Evolutionary conservation across 768 basidiomycete species (phyloP).

Genomic region (Leucosporidium scottii): DNA sequence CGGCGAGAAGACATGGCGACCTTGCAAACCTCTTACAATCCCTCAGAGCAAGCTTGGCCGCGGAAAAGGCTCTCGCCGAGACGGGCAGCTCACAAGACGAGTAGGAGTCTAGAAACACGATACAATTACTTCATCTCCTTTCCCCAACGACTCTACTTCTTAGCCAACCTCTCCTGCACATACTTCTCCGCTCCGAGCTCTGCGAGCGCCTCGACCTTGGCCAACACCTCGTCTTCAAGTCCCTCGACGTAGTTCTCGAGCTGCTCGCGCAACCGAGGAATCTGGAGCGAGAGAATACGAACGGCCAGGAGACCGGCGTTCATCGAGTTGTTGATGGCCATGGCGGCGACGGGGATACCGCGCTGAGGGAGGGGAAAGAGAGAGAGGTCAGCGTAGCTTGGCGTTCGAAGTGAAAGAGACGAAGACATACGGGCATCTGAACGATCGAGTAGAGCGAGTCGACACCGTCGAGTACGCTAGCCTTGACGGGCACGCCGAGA

Average conservation of each 20-base stretch:
- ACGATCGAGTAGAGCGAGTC: slow-evolving; percentile 97
- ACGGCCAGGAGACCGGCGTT: slow-evolving; percentile 90
- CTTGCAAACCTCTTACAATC: too few species aligned
- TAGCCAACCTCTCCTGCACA: slow-evolving; percentile 12
- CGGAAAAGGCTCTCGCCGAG: too few species aligned
- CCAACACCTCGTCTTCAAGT: slow-evolving; percentile 67
- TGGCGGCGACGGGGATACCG: slow-evolving; percentile 93
- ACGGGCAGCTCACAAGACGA: too few species aligned
- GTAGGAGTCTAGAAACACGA: too few species aligned
- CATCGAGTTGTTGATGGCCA: slow-evolving; percentile 89
- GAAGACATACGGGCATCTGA: slow-evolving; percentile 83
- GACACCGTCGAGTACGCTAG: slow-evolving; percentile 84
- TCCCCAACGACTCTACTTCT: neutral
- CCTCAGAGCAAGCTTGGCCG: too few species aligned
- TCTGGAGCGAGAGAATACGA: slow-evolving; percentile 69
- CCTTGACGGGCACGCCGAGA: slow-evolving; percentile 94
- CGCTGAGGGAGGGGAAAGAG: slow-evolving; percentile 50
- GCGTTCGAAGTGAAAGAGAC: neutral
- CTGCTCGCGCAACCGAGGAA: slow-evolving; percentile 56
- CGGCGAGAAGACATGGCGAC: too few species aligned
- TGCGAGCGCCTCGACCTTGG: slow-evolving; percentile 67
- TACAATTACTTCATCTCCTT: too few species aligned
- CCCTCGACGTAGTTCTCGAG: slow-evolving; percentile 68
- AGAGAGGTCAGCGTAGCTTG: neutral
- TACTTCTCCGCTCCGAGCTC: slow-evolving; percentile 83